Base-by-base conservation (phyloP, 768 basidiomycete species). In the Russula dissimulans region DNA sequence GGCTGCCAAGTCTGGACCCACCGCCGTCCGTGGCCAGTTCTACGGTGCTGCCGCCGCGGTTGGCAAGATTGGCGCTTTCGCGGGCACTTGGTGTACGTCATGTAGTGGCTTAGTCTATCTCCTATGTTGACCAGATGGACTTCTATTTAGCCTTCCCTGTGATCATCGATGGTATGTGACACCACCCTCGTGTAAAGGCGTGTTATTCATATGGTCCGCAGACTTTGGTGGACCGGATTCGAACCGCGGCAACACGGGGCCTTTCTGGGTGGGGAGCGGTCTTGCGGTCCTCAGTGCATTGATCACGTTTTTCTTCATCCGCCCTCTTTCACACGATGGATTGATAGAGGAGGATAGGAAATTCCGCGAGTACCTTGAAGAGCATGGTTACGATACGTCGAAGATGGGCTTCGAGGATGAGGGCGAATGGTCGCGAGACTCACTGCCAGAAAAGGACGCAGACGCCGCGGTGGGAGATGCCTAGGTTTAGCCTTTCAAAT, bases 201-300 rank as follows among this genome's bases (percentile, higher is more conserved):
- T 36, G 36, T 22, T 48, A 59, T 51, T 42, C 47, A 39, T 38
- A 11, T 57, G 50, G 67, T 32, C 63, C 61, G 42, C 36, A 83
- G 87, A 79, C 22, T 90, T 90, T 62, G 85, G 84, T 61, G 85
- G 85, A 5, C 9, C 77, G 1, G 65, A 54, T 12, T 72, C 80
- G 29, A 69, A 73, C 41, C 78, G 74, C 61, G 87, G 85, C 52
- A 85, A 87, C 69, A 92, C 91, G 0, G 90, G 91, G 18, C 90
- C 90, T 14, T 92, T 92, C 80, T 91, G 86, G 88, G 71, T 92
- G 63, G 91, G 79, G n/a, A 89, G 87, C 65, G 87, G 85, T 42
- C 79, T 97, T 50, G 91, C 91, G 4, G 64, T 95, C 48, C 63
- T 92, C 53, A 90, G 88, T 61, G 93, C 94, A 3, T 22, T 84